phyloP scores from a whole-genome alignment of 2,329 filamentous ascomycete genomes.

The Dichotomopilus funicola region DNA sequence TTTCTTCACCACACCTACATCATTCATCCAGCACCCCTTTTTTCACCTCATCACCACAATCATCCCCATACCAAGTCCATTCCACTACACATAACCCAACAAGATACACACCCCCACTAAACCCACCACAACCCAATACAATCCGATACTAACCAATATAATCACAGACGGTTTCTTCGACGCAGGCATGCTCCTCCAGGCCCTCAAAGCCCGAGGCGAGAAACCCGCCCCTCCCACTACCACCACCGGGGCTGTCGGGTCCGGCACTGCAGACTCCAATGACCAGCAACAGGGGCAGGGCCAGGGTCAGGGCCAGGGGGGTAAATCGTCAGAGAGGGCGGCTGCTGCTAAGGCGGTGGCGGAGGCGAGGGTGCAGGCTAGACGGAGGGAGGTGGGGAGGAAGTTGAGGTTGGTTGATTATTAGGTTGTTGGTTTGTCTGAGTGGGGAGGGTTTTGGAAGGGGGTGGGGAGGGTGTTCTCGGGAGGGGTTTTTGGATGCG shows the following conservation, averaged over 20 bases:
- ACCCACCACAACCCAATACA: not conserved
- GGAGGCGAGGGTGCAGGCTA: slow-evolving; percentile 51
- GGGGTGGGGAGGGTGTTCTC: no score
- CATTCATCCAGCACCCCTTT: not conserved
- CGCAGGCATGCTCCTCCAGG: slow-evolving; percentile 86
- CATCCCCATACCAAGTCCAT: no score
- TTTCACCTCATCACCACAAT: not conserved
- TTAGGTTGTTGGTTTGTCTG: slow-evolving; percentile 28
- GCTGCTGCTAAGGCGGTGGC: slow-evolving; percentile 42
- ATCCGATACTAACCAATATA: slow-evolving; percentile 7
- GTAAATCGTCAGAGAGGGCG: no score
- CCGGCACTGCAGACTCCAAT: no score
- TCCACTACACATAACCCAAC: no score
- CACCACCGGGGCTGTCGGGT: no score
- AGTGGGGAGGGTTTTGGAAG: no score
- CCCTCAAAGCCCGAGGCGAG: slow-evolving; percentile 66
- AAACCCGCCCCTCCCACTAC: slow-evolving; percentile 20
- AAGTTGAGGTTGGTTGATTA: slow-evolving; percentile 66
- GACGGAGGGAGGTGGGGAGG: slow-evolving; percentile 65
- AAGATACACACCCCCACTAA: no score
- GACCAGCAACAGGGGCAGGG: slow-evolving; percentile 41
- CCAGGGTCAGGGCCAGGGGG: slow-evolving; percentile 9
- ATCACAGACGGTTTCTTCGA: slow-evolving; percentile 89
- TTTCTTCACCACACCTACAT: not conserved
- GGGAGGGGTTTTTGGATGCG: no score